Conservation (phyloP, 2,329 filamentous ascomycete species). For the Chaetomiaceae sp. region DNA sequence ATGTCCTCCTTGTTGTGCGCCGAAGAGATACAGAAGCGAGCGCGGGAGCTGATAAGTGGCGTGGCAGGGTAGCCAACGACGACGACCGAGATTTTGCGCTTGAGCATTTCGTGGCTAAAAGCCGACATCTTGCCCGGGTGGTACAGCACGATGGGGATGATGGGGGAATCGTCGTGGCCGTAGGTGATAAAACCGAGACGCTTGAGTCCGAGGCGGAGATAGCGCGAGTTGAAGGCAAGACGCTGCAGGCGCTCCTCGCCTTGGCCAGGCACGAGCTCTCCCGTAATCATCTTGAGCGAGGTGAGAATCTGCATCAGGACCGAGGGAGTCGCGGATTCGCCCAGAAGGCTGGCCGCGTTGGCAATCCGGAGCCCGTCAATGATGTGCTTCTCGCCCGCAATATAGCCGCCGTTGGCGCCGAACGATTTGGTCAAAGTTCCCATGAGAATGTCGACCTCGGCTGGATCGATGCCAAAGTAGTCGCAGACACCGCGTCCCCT, state of each 20-base stretch:
- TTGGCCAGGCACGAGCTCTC: slow-evolving; percentile 82
- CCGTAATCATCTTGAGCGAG: slow-evolving; percentile 81
- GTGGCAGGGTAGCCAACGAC: slow-evolving; percentile 97
- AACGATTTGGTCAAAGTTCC: slow-evolving; percentile 98
- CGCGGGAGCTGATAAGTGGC: slow-evolving; percentile 88
- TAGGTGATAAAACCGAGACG: slow-evolving; percentile 95
- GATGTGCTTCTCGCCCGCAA: slow-evolving; percentile 82
- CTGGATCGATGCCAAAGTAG: slow-evolving; percentile 87
- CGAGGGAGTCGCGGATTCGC: slow-evolving; percentile 81
- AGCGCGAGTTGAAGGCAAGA: slow-evolving; percentile 96
- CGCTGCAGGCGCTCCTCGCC: slow-evolving; percentile 93
- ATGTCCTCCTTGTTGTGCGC: slow-evolving; percentile 98
- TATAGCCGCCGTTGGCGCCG: slow-evolving; percentile 93
- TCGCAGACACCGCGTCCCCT: slow-evolving; percentile 90
- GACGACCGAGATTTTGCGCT: slow-evolving; percentile 94
- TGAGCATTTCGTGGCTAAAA: slow-evolving; percentile 97
- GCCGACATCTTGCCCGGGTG: slow-evolving; percentile 98
- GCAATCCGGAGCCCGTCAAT: slow-evolving; percentile 85
- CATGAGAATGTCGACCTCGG: slow-evolving; percentile 93
- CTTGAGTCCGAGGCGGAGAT: slow-evolving; percentile 95
- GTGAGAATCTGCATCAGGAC: slow-evolving; percentile 88
- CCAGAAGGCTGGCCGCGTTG: slow-evolving; percentile 82
- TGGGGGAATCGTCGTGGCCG: slow-evolving; percentile 95
- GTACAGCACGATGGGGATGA: slow-evolving; percentile 91
- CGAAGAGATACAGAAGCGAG: slow-evolving; percentile 90